Base-by-base conservation (phyloP, 2,329 filamentous ascomycete species). In the Paecilomyces variotii region DNA sequence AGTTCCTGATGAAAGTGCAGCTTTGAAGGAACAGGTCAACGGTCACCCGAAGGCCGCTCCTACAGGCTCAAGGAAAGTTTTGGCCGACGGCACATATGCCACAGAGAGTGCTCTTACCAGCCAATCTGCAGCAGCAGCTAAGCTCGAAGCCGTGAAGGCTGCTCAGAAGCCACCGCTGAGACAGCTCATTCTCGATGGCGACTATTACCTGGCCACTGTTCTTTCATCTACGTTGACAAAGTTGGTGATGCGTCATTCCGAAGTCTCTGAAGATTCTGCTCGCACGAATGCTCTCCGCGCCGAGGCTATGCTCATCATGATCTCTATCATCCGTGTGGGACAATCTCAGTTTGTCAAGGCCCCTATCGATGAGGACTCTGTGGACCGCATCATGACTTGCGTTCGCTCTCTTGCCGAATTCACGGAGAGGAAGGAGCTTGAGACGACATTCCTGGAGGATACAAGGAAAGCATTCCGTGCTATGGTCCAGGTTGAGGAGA, bases 231-330 rank as follows among this genome's bases (percentile, higher is more conserved):
- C 93, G 0, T 83, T 99, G 59, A 96, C 94, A 14, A 99, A 99
- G 78, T 83, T 99, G 57, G 94, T 99, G 55, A 96, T 99, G 91
- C 89, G 94, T 56, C 91, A 97, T 73, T 89, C 91, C 1, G 92
- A 97, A 71, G 92, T 97, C 60, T 97, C 93, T 1, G 80, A 88
- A 26, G 93, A 97, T 67, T 77, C 82, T 51, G 89, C 90, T 51
- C 88, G 94, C 45, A 97, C 93, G 30, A 99, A 99, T 68, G 92
- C 93, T 30, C 83, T 99, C 27, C 88, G 91, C 55, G 94, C 94
- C 2, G 94, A 99, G 76, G 94, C 94, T 52, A 99, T 99, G 94
- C 83, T 99, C 56, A 97, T 99, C 72, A 96, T 97, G 92, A 96
- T 99, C 67, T 97, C 94, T 4, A 95, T 99, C 65, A 91, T 99